These are phyloP conservation scores for Lodderomyces theae DNA, from an alignment of 1,139 yeast species.

Conservation along the genomic window DNA sequence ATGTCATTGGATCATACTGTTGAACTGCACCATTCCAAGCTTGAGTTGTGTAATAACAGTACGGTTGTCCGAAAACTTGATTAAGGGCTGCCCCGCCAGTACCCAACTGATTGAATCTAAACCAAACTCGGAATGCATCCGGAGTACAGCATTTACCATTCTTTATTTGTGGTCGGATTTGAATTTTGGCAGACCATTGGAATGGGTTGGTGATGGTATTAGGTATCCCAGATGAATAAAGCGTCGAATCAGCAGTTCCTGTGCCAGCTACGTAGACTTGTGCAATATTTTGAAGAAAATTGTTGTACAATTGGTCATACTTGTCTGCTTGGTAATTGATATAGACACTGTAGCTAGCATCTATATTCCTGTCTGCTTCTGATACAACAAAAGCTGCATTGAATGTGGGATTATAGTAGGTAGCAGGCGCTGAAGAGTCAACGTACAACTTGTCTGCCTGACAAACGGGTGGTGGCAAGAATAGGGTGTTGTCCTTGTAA, in stretches of 20 bases:
- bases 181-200: slow-evolving; percentile 12
- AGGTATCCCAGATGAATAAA: slow-evolving; percentile 6
- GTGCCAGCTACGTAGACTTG: slow-evolving; percentile 10
- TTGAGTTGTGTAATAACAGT: slow-evolving; percentile 6
- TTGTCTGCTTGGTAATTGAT: slow-evolving; percentile 11
- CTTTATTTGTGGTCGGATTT: slow-evolving; percentile 9
- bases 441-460: background rate
- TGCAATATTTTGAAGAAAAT: slow-evolving; percentile 6
- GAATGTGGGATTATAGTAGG: slow-evolving; percentile 6
- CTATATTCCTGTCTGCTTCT: slow-evolving; percentile 9
- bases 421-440: background rate
- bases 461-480: slow-evolving; percentile 6
- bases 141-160: slow-evolving; percentile 13
- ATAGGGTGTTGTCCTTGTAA: slow-evolving; percentile 7
- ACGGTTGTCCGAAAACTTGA: slow-evolving; percentile 7
- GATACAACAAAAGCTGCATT: slow-evolving; percentile 13
- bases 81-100: slow-evolving; percentile 46
- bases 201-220: slow-evolving; percentile 10
- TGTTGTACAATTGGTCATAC: slow-evolving; percentile 6
- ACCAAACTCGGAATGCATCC: slow-evolving; percentile 32
- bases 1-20: slow-evolving; percentile 7
- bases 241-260: slow-evolving; percentile 10
- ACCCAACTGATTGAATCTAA: slow-evolving; percentile 51
- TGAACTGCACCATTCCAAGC: slow-evolving; percentile 3
- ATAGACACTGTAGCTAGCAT: slow-evolving; percentile 9